Evolutionary conservation across 2,329 filamentous ascomycete genomes (phyloP).

Genomic region (Aspergillus amoenus): DNA sequence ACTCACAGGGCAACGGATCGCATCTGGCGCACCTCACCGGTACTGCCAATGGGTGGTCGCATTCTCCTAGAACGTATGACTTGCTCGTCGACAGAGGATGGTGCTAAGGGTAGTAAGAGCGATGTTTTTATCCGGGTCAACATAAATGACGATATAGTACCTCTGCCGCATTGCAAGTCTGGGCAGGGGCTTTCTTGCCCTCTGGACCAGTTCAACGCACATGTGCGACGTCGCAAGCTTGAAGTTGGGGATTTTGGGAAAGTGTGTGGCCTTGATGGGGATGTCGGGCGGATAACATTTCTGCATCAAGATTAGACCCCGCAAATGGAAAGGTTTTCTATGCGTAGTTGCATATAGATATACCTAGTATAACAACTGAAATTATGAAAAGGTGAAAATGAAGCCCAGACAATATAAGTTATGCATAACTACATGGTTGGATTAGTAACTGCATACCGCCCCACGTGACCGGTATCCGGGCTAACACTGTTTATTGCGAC

Average conservation of each 20-base stretch:
- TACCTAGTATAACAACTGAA: no score
- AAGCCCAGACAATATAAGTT: neutral
- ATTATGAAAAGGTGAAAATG: neutral
- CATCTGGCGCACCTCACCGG: conserved; percentile 55
- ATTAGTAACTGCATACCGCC: neutral
- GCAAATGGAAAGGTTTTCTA: neutral
- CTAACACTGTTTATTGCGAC: conserved; percentile 26
- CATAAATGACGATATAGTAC: conserved; percentile 58
- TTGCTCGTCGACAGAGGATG: conserved; percentile 32
- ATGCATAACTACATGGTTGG: no score
- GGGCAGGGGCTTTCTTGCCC: conserved; percentile 52
- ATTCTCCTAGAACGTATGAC: conserved; percentile 55
- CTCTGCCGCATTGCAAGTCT: conserved; percentile 47
- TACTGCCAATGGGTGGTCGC: conserved; percentile 59
- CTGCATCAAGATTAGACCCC: conserved; percentile 43
- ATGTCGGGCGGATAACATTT: conserved; percentile 48
- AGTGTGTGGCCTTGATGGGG: conserved; percentile 48
- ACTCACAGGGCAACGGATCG: conserved; percentile 46
- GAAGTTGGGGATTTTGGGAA: conserved; percentile 50
- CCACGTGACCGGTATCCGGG: conserved; percentile 24
- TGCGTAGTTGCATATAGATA: neutral
- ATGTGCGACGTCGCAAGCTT: conserved; percentile 41
- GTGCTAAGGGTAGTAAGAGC: conserved; percentile 14
- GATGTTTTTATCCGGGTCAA: conserved; percentile 52
- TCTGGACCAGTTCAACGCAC: conserved; percentile 43